Conservation (phyloP, 176 grass and related monocot species). For the Typha latifolia region DNA sequence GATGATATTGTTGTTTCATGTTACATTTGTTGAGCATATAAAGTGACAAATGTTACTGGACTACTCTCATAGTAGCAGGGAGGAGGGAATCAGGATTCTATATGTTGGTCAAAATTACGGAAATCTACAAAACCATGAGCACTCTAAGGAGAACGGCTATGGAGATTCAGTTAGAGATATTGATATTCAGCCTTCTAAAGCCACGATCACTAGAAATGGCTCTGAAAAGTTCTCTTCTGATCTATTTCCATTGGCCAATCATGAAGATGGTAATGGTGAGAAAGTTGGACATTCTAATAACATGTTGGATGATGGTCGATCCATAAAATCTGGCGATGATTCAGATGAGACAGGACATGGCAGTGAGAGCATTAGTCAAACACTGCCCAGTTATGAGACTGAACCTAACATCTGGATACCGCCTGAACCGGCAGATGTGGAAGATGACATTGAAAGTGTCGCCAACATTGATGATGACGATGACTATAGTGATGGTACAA, state of each 20-base stretch:
- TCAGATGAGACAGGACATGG: conserved; percentile 36
- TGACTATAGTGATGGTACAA: conserved; percentile 38
- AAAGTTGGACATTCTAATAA: conserved; percentile 13
- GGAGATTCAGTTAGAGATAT: conserved; percentile 10
- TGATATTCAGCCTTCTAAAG: conserved; percentile 5
- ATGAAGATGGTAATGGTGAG: conserved; percentile 2
- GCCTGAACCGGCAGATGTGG: conserved; percentile 57
- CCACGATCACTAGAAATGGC: neutral
- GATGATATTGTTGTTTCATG: neutral
- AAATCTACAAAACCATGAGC: conserved; percentile 1
- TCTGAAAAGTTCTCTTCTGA: conserved; percentile 20
- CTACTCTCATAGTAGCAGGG: conserved; percentile 18
- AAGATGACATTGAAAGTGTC: conserved; percentile 35
- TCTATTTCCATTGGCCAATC: conserved; percentile 11
- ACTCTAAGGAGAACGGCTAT: conserved; percentile 6
- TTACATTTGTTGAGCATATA: neutral
- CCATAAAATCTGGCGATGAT: conserved; percentile 27
- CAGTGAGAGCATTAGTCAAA: conserved; percentile 22
- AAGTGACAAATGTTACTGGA: neutral
- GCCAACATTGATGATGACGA: conserved; percentile 40
- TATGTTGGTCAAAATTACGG: conserved; percentile 9
- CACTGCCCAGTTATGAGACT: conserved; percentile 39
- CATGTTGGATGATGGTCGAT: conserved; percentile 25
- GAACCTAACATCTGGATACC: conserved; percentile 59
- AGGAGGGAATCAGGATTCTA: conserved; percentile 11